Percentiles rank a stretch among this genome's conserved stretches.
phyloP scores from a whole-genome alignment of 2,329 filamentous ascomycete genomes.

The Pseudogymnoascus sp. region DNA sequence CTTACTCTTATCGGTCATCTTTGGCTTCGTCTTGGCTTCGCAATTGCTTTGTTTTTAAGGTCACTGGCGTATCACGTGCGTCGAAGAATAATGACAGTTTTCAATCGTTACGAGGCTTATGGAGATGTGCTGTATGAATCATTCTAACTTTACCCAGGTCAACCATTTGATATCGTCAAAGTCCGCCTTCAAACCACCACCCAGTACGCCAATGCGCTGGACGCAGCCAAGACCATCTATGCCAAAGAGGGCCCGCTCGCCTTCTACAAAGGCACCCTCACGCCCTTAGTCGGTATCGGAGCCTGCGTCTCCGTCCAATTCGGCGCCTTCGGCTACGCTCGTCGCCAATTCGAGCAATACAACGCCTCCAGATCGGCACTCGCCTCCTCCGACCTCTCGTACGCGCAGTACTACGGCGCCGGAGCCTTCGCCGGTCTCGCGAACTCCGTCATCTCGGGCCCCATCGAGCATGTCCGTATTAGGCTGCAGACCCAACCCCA shows the following conservation, averaged over 20 bases:
- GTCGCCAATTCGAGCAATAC: conserved; percentile 71
- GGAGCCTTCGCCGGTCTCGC: conserved; percentile 89
- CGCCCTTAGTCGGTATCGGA: conserved; percentile 88
- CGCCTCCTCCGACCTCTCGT: conserved; percentile 50
- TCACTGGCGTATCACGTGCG: conserved; percentile 1
- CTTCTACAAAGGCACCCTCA: conserved; percentile 98
- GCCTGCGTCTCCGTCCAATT: conserved; percentile 99
- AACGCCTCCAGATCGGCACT: conserved; percentile 45
- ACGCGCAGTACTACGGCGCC: conserved; percentile 79
- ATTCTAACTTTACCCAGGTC: conserved; percentile 39
- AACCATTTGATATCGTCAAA: conserved; percentile 88
- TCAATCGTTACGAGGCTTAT: conserved; percentile 7
- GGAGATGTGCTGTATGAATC: conserved; percentile 4
- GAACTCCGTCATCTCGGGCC: conserved; percentile 80
- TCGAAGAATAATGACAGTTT: not conserved
- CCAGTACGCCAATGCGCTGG: conserved; percentile 70
- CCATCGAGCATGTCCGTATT: conserved; percentile 96
- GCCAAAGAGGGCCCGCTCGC: conserved; percentile 79
- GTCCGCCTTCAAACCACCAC: conserved; percentile 87
- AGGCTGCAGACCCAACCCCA: conserved; percentile 94
- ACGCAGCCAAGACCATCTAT: conserved; percentile 77
- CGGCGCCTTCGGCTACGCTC: conserved; percentile 88
- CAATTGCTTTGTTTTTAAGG: not conserved
- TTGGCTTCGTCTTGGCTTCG: not conserved
- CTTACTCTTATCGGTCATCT: conserved; percentile 5